A percentile compares a stretch with the other conserved stretches of the same genome.
These are phyloP conservation scores for Tylopilus plumbeoviolaceoides DNA, from an alignment of 768 basidiomycete species.

Conservation along the genomic window DNA sequence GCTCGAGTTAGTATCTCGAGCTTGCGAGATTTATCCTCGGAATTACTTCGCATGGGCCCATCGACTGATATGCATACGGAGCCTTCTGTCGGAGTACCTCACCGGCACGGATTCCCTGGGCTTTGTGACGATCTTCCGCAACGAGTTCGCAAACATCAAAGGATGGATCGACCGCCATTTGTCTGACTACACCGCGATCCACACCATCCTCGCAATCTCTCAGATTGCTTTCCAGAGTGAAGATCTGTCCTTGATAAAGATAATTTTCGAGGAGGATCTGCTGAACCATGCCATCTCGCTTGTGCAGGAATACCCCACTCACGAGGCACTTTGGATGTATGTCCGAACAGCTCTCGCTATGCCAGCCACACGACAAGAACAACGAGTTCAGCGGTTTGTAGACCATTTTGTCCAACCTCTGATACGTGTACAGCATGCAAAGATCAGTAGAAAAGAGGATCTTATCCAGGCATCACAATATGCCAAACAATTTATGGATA, in stretches of 20 bases:
- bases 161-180: conserved; percentile 62
- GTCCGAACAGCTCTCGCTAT: conserved; percentile 3
- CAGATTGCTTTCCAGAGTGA: conserved; percentile 6
- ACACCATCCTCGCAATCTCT: conserved; percentile 46
- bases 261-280: conserved; percentile 4
- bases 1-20: conserved; percentile 41
- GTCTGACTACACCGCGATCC: conserved; percentile 63
- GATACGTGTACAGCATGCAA: background rate
- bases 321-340: conserved; percentile 67
- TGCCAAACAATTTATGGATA: conserved; percentile 12
- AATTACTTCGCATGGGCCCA: conserved; percentile 77
- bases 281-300: conserved; percentile 46
- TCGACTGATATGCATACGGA: conserved; percentile 46
- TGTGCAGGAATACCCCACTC: conserved; percentile 46
- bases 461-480: background rate
- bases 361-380: background rate
- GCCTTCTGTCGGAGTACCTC: conserved; percentile 21
- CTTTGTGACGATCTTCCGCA: conserved; percentile 32
- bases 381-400: conserved; percentile 7
- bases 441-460: background rate
- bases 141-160: conserved; percentile 37
- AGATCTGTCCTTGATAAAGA: conserved; percentile 1
- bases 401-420: conserved; percentile 18
- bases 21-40: conserved; percentile 61
- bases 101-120: conserved; percentile 8